Base-by-base conservation (phyloP, 495 filamentous ascomycete genomes). In the Podospora appendiculata region DNA sequence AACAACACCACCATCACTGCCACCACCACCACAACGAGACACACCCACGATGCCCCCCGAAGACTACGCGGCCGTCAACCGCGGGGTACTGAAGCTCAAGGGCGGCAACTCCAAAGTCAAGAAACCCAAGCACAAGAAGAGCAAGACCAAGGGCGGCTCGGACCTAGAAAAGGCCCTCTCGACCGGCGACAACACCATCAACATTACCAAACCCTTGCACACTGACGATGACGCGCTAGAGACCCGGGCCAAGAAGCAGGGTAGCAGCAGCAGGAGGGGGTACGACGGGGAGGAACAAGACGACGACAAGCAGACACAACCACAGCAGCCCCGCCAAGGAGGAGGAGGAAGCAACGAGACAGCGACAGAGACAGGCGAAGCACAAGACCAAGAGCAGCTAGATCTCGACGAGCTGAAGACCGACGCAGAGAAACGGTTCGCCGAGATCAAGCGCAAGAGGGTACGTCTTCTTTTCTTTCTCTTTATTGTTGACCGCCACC, bases 31-130 rank as follows among this genome's bases (percentile, higher is more conserved):
- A 48, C 18, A 14, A 51, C 39, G 19, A 38, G 41, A 48, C 45
- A 52, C 18, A 25, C 54, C 39, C 32, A 50, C 48, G 39, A 85
- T 83, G 80, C 73, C 77, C 25, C 67, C 76, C 50, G 82, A 88
- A 60, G 88, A 90, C 42, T 93, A 92, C 75, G 55, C 72, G n/a
- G 72, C 83, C 57, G 69, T 77, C 44, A 71, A 77, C 55, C 77
- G 82, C 50, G 85, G 85, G 53, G 80, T 81, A 25, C 82, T 94
- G 41, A 90, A 89, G 63, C 80, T 95, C 42, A 95, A 95, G 70
- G 87, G 89, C 59, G 73, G 68, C 11, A 80, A 80, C 60, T 75
- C 81, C 55, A 73, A 72, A 55, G 70, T 74, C 44, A 82, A 82
- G 59, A 87, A 84, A 68, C 36, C 9, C 36, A 38, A 38, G 13